These are phyloP conservation scores for Volvariella surrecta DNA, from an alignment of 1,284 basidiomycete species.

Conservation along the genomic window DNA sequence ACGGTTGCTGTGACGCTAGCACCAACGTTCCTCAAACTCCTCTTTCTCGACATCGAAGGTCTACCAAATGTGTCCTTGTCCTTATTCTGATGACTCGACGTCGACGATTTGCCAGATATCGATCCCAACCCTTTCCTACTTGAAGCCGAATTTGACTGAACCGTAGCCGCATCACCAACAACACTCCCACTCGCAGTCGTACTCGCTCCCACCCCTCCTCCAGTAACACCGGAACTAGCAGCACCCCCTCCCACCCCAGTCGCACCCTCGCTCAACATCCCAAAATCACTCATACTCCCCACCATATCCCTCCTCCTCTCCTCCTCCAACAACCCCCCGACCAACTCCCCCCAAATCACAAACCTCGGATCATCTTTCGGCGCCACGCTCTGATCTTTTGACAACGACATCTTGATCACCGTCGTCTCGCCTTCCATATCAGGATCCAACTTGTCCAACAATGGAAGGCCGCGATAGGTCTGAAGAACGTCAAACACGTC, in stretches of 20 bases:
- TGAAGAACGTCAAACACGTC: slow-evolving; percentile 79
- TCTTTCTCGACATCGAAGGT: no score
- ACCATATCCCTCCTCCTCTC: neutral
- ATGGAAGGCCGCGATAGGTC: slow-evolving; percentile 66
- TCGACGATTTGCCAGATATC: no score
- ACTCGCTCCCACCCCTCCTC: neutral
- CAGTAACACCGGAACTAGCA: neutral
- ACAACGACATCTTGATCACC: slow-evolving; percentile 57
- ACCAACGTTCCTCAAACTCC: no score
- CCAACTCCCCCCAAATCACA: slow-evolving; percentile 74
- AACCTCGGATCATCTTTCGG: slow-evolving; percentile 81
- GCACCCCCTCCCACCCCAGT: slow-evolving; percentile 14
- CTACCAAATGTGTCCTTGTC: no score
- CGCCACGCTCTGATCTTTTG: slow-evolving; percentile 53
- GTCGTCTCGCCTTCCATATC: slow-evolving; percentile 34
- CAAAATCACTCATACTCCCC: neutral
- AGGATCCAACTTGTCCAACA: slow-evolving; percentile 42
- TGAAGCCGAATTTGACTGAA: slow-evolving; percentile 13
- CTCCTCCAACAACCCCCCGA: slow-evolving; percentile 10
- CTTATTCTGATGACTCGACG: no score
- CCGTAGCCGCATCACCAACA: slow-evolving; percentile 12
- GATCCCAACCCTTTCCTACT: slow-evolving; percentile 13
- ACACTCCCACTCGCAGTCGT: slow-evolving; percentile 1
- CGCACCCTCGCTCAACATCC: slow-evolving; percentile 19
- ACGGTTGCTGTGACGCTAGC: no score